phyloP scores from a whole-genome alignment of 768 basidiomycete genomes.

The Pleurotus cornucopiae region DNA sequence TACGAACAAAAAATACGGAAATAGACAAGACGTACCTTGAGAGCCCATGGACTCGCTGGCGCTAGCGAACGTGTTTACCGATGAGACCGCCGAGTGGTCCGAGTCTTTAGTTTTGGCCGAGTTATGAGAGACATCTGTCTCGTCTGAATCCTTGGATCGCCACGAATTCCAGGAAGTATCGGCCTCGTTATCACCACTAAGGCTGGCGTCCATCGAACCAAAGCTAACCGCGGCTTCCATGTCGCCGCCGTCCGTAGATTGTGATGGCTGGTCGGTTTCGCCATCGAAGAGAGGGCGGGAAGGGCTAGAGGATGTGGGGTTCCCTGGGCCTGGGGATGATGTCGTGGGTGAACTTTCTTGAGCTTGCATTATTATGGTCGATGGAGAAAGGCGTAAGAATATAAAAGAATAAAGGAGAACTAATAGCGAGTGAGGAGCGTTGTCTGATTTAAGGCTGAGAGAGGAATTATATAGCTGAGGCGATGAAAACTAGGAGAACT shows the following conservation, averaged over 20 bases:
- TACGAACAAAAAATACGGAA: not conserved
- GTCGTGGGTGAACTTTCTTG: not conserved
- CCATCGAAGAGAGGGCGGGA: not conserved
- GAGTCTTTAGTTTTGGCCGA: not conserved
- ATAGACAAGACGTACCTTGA: not conserved
- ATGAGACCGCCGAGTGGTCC: not conserved
- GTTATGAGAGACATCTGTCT: slow-evolving; percentile 3
- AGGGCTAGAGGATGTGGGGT: not conserved
- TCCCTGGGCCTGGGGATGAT: not conserved
- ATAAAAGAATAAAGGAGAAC: not conserved
- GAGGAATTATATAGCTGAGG: not conserved
- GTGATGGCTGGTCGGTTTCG: not conserved
- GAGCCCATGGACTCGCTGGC: slow-evolving; percentile 2
- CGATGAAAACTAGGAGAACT: not conserved
- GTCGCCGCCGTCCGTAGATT: not conserved
- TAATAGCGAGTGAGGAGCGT: not conserved
- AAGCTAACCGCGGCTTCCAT: slow-evolving; percentile 1
- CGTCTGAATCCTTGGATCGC: not conserved
- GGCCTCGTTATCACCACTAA: not conserved
- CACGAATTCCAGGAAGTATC: slow-evolving; percentile 3
- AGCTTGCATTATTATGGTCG: not conserved
- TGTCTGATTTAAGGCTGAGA: not conserved
- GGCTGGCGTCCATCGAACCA: not conserved
- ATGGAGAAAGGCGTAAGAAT: not conserved
- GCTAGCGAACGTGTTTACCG: not conserved